Conservation (phyloP, 768 basidiomycete species). For the Termitomyces sp. region DNA sequence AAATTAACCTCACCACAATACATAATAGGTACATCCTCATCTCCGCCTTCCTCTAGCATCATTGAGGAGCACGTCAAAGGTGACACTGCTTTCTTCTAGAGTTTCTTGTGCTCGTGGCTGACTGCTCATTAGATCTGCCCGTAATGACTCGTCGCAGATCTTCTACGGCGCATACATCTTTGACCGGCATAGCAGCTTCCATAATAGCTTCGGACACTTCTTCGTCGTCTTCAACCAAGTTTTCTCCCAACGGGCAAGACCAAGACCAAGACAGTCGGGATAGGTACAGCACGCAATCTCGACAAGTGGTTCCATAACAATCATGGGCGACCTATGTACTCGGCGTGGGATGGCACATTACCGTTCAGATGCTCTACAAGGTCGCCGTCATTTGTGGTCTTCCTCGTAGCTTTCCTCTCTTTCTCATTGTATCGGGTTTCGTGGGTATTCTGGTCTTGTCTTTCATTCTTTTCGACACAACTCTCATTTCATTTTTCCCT, state of each 20-base stretch:
- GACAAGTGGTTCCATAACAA: slow-evolving; percentile 4
- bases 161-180: slow-evolving; percentile 1
- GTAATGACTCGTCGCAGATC: slow-evolving; percentile 10
- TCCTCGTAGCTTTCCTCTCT: neutral
- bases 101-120: neutral
- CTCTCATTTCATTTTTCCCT: neutral
- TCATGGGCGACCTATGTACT: slow-evolving; percentile 7
- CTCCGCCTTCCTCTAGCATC: slow-evolving; percentile 3
- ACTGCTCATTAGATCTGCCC: slow-evolving; percentile 11
- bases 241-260: neutral
- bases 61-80: slow-evolving; percentile 13
- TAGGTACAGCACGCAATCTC: neutral
- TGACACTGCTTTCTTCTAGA: neutral
- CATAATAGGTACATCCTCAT: neutral
- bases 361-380: slow-evolving; percentile 5
- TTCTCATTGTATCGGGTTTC: slow-evolving; percentile 4
- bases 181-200: slow-evolving; percentile 1
- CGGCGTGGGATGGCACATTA: slow-evolving; percentile 1
- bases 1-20: neutral
- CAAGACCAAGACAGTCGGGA: neutral
- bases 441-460: slow-evolving; percentile 3
- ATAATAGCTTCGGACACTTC: slow-evolving; percentile 4
- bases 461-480: neutral
- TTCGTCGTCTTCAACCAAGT: neutral
- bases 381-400: slow-evolving; percentile 3